Base-by-base conservation (phyloP, 2,329 filamentous ascomycete species). In the Talaromyces sp. region DNA sequence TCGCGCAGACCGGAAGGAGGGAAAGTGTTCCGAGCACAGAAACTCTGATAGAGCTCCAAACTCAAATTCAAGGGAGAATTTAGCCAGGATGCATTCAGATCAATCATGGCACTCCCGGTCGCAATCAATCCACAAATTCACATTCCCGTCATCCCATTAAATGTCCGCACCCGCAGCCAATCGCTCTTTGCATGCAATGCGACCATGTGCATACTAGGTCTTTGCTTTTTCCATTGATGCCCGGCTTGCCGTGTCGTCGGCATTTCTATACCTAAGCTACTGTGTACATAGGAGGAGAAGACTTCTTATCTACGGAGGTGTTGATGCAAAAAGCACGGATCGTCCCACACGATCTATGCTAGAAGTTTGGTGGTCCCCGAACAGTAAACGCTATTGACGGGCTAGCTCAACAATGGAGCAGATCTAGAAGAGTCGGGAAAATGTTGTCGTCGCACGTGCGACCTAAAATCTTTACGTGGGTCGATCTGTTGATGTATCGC, bases 161-260 rank as follows among this genome's bases (percentile, higher is more conserved):
- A 28, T 28, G 3, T 28, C 28, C 28, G 28, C 28, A 28, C 28
- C 28, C 28, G 28, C 28, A 28, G 3, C 28, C 28, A 28, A 28
- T 28, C 28, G 28, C 6, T 6, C 3, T 28, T 28, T 6, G 28
- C 28, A 3, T 28, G 28, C 28, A 28, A 3, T 28, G 28, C 28
- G 6, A 21, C 7, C 18, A 28, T 28, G 44, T 48, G 12, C 14
- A 28, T 18, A 25, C n/a, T n/a, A n/a, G n/a, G n/a, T 52, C 18
- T 6, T 52, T 52, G 48, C 48, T 21, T 52, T 50, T 50, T 31
- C n/a, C 9, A 54, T 54, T 18, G 28, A 54, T 54, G 50, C 50
- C 50, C 50, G 31, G 50, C 31, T 21, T 35, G 31, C 50, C 50
- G 50, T 33, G 48, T 35, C 3, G 9, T 54, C 50, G 50, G 28